Evolutionary conservation across 2,329 filamentous ascomycete genomes (phyloP).

Genomic region (Exutisphaerella laricina): DNA sequence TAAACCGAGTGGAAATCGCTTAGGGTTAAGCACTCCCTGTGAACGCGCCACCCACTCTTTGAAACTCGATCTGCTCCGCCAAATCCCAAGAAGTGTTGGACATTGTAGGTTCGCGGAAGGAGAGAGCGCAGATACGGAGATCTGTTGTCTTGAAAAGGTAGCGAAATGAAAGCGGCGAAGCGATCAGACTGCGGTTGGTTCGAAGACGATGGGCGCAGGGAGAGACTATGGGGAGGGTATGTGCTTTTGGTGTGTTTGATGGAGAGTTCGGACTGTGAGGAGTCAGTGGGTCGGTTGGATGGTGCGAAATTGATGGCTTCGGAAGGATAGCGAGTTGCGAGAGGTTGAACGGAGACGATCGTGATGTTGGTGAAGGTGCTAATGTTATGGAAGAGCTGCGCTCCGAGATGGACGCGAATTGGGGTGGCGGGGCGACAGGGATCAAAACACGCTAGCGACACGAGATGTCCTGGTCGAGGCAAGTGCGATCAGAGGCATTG

Average conservation of each 20-base stretch:
- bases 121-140: conserved; percentile 28
- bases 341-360: conserved; percentile 2
- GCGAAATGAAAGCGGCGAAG: conserved; percentile 14
- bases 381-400: not conserved
- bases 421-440: conserved; percentile 6
- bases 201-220: conserved; percentile 65
- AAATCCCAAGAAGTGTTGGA: conserved; percentile 33
- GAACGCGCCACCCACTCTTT: conserved; percentile 35
- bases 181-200: conserved; percentile 46
- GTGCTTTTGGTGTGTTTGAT: conserved; percentile 50
- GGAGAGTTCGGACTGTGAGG: conserved; percentile 30
- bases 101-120: conserved; percentile 8
- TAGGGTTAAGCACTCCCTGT: conserved; percentile 96
- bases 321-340: conserved; percentile 6
- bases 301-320: conserved; percentile 8
- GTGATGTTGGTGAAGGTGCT: conserved; percentile 2
- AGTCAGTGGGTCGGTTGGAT: conserved; percentile 11
- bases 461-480: conserved; percentile 8
- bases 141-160: conserved; percentile 20
- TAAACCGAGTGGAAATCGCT: conserved; percentile 60
- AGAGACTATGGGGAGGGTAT: conserved; percentile 72
- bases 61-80: conserved; percentile 23
- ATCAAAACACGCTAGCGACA: conserved; percentile 4
- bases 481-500: too few species aligned
- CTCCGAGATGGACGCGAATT: not conserved